phyloP scores from a whole-genome alignment of 371 early-diverging fungal species.

The Rhizopus arrhizus region DNA sequence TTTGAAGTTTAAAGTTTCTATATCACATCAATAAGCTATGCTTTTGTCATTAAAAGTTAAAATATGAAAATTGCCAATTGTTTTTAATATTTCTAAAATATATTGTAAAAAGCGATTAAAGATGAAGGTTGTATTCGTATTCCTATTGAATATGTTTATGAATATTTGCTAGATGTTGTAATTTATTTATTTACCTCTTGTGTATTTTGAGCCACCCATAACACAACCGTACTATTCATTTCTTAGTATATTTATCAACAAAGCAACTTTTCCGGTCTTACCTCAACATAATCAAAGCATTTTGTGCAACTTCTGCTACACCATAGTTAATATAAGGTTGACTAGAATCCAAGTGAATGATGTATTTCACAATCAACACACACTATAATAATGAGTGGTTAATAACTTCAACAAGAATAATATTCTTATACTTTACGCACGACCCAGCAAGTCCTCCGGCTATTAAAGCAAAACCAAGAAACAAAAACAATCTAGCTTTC shows the following conservation, averaged over 20 bases:
- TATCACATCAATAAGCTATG: no score
- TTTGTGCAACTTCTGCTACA: constrained; percentile 68
- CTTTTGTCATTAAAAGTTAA: no score
- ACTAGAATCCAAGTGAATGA: constrained; percentile 55
- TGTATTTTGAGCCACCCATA: constrained; percentile 54
- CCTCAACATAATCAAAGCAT: constrained; percentile 73
- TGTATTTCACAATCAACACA: constrained; percentile 72
- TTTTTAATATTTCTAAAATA: no score
- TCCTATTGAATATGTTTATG: constrained; percentile 6
- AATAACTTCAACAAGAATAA: no score
- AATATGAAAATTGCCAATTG: no score
- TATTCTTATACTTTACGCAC: constrained; percentile 52
- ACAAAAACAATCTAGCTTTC: constrained; percentile 74
- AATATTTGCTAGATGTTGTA: not conserved
- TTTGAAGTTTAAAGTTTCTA: no score
- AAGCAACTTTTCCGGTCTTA: constrained; percentile 23
- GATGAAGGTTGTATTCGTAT: constrained; percentile 11
- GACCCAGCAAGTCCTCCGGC: constrained; percentile 79
- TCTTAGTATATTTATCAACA: not conserved
- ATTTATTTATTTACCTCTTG: constrained; percentile 35
- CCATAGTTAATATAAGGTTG: constrained; percentile 71
- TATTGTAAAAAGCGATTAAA: not conserved
- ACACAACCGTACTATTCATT: constrained; percentile 36
- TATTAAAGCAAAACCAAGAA: constrained; percentile 79
- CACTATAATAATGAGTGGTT: constrained; percentile 47